Conservation (phyloP, 352 stramenopile species). For the Pythium phragmiticola region DNA sequence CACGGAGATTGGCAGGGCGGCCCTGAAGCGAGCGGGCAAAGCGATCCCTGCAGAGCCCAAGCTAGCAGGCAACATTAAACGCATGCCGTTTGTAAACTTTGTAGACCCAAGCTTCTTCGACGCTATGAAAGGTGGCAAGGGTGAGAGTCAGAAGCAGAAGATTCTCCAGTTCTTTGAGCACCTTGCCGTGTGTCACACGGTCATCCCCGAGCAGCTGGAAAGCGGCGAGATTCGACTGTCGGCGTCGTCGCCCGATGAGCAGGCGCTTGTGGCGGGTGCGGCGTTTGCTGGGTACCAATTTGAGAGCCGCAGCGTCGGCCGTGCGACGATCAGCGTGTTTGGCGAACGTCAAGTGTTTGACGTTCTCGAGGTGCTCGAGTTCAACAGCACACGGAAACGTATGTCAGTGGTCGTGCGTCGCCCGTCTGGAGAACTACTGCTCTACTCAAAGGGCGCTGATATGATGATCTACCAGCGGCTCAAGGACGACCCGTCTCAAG, state of each 20-base stretch:
- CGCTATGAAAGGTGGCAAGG: constrained; percentile 48
- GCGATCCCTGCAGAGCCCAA: constrained; percentile 61
- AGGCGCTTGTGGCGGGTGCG: constrained; percentile 77
- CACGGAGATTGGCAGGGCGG: constrained; percentile 76
- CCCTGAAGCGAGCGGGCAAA: constrained; percentile 56
- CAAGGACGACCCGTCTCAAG: constrained; percentile 43
- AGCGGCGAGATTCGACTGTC: constrained; percentile 51
- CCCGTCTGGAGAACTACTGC: constrained; percentile 50
- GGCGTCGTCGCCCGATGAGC: constrained; percentile 77
- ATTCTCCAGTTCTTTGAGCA: constrained; percentile 85
- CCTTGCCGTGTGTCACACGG: constrained; percentile 76
- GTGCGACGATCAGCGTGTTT: constrained; percentile 43
- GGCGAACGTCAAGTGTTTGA: constrained; percentile 55
- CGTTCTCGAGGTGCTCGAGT: constrained; percentile 77
- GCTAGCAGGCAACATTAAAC: constrained; percentile 47
- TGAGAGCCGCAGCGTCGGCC: constrained; percentile 62
- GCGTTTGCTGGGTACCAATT: constrained; percentile 76
- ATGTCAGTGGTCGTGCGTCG: constrained; percentile 95
- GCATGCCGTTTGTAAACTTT: constrained; percentile 79
- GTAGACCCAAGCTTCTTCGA: constrained; percentile 67
- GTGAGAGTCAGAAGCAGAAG: constrained; percentile 42
- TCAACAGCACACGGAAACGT: constrained; percentile 94
- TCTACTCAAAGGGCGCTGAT: constrained; percentile 91
- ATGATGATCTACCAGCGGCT: constrained; percentile 91
- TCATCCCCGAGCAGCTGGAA: constrained; percentile 59